phyloP scores from a whole-genome alignment of 2,329 filamentous ascomycete genomes.

The Botrytis elliptica region DNA sequence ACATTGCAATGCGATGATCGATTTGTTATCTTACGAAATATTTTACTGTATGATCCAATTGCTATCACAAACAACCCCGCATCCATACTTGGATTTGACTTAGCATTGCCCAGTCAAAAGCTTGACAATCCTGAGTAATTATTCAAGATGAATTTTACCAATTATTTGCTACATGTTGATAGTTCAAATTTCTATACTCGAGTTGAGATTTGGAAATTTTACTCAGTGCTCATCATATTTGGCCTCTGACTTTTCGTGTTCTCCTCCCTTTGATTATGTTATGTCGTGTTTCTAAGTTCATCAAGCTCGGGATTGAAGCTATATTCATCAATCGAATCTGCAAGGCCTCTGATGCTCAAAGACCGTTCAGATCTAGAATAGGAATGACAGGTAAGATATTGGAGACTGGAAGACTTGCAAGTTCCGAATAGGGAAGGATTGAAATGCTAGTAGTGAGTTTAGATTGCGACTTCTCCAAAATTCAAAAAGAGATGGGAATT shows the following conservation, averaged over 20 bases:
- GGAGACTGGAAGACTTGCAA: background rate
- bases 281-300: no score
- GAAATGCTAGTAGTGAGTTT: background rate
- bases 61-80: background rate
- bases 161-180: background rate
- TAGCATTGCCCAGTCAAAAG: background rate
- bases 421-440: background rate
- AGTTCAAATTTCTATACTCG: background rate
- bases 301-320: background rate
- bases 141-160: background rate
- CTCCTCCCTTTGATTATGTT: background rate
- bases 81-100: background rate
- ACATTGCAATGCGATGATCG: background rate
- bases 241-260: background rate
- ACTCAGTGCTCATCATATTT: background rate
- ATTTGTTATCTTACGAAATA: background rate
- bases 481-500: background rate
- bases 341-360: background rate
- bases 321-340: background rate
- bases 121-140: background rate
- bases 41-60: background rate
- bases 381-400: background rate
- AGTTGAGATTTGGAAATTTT: background rate
- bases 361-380: background rate
- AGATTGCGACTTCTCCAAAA: background rate